Conservation (phyloP, 2,329 filamentous ascomycete genomes). For the Xylariaceae sp. region DNA sequence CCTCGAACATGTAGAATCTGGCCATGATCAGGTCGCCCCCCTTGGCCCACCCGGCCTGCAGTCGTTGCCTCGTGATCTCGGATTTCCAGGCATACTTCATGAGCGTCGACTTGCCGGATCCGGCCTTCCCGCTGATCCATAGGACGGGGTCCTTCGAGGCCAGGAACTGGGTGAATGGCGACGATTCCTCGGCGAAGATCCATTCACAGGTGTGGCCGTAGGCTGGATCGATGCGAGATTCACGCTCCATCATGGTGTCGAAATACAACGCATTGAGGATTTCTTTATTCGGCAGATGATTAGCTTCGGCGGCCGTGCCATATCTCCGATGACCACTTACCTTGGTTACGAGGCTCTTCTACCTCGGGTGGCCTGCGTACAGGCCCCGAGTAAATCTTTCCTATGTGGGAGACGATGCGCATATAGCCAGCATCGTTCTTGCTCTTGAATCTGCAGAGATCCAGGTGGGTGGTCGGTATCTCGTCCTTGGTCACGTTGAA, state of each 20-base stretch:
- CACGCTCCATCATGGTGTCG: constrained; percentile 29
- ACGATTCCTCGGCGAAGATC: constrained; percentile 32
- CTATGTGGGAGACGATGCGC: constrained; percentile 23
- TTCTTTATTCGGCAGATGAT: constrained; percentile 16
- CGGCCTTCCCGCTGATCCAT: constrained; percentile 41
- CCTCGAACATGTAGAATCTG: constrained; percentile 38
- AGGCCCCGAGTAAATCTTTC: constrained; percentile 23
- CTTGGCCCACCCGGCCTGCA: constrained; percentile 33
- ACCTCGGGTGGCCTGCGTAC: constrained; percentile 20
- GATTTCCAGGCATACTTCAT: constrained; percentile 37
- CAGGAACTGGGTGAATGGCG: constrained; percentile 21
- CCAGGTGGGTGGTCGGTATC: constrained; percentile 22
- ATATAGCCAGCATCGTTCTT: constrained; percentile 24
- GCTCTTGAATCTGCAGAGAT: constrained; percentile 24
- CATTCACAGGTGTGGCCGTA: constrained; percentile 40
- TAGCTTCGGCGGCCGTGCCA: neutral
- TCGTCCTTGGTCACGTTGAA: constrained; percentile 28
- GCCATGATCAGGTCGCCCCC: constrained; percentile 26
- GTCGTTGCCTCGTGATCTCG: constrained; percentile 19
- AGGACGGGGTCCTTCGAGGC: constrained; percentile 21
- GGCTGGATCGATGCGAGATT: constrained; percentile 32
- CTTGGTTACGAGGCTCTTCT: constrained; percentile 28
- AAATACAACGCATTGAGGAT: constrained; percentile 29
- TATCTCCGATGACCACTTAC: no score
- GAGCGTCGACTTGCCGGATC: constrained; percentile 43